These are phyloP conservation scores for Verticillium albo-atrum DNA, from an alignment of 2,329 filamentous ascomycete genomes.

Conservation along the genomic window DNA sequence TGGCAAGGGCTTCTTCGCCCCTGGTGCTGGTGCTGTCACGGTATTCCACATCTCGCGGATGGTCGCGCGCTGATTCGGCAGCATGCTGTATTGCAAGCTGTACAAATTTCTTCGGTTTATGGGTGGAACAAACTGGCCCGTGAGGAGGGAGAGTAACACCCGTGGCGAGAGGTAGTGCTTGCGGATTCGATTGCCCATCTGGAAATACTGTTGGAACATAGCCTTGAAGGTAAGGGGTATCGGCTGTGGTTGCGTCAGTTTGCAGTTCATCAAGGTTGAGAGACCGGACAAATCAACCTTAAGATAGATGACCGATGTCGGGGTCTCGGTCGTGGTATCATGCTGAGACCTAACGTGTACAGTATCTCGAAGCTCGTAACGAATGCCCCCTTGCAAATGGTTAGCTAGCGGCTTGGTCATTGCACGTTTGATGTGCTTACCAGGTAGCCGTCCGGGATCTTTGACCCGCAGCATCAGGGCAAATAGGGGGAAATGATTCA, in stretches of 20 bases:
- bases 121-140: conserved; percentile 88
- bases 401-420: conserved; percentile 35
- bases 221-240: conserved; percentile 85
- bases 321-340: conserved; percentile 41
- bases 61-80: conserved; percentile 74
- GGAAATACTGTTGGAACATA: conserved; percentile 97
- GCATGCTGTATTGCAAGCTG: conserved; percentile 95
- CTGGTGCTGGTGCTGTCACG: conserved; percentile 48
- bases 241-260: conserved; percentile 47
- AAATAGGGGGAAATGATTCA: conserved; percentile 97
- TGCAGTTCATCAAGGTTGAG: not conserved
- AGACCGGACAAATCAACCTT: conserved; percentile 44
- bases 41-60: conserved; percentile 83
- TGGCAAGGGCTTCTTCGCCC: conserved; percentile 36
- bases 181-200: conserved; percentile 84
- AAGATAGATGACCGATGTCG: conserved; percentile 79
- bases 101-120: conserved; percentile 94
- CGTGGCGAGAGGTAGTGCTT: conserved; percentile 92
- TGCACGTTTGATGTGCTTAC: conserved; percentile 49
- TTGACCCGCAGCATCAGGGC: conserved; percentile 94
- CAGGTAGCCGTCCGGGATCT: conserved; percentile 83
- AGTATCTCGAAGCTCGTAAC: conserved; percentile 83
- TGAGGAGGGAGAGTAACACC: conserved; percentile 82
- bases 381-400: conserved; percentile 67
- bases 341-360: conserved; percentile 41